Percentiles rank a stretch among this genome's conserved stretches.
Conservation (phyloP, 2,329 filamentous ascomycete genomes). For the Neophaeococcomyces mojaviensis region DNA sequence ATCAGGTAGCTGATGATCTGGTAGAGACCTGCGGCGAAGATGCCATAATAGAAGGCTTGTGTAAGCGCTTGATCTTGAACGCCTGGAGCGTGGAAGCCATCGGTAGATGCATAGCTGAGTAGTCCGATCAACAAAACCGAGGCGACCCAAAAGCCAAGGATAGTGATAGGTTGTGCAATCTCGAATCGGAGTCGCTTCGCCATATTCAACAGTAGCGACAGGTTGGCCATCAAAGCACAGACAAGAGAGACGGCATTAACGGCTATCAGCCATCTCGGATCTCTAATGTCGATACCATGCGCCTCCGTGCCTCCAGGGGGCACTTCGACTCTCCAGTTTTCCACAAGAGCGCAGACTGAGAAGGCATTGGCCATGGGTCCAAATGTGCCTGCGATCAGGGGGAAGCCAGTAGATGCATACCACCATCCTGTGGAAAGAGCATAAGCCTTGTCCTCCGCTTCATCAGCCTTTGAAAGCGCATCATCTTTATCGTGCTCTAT, state of each 20-base stretch:
- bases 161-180: constrained; percentile 53
- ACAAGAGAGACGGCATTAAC: constrained; percentile 50
- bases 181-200: constrained; percentile 47
- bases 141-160: constrained; percentile 51
- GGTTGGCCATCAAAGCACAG: constrained; percentile 48
- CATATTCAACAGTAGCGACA: constrained; percentile 53
- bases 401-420: constrained; percentile 54
- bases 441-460: constrained; percentile 26
- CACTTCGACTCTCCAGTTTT: constrained; percentile 49
- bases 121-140: constrained; percentile 48
- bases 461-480: background rate
- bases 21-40: constrained; percentile 51
- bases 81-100: constrained; percentile 32
- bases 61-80: constrained; percentile 41
- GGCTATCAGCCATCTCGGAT: constrained; percentile 49
- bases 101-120: constrained; percentile 38
- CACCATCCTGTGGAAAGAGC: constrained; percentile 44
- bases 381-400: constrained; percentile 49
- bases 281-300: constrained; percentile 40
- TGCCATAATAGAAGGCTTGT: constrained; percentile 53
- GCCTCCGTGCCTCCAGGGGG: constrained; percentile 39
- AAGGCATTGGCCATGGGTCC: constrained; percentile 50
- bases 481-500: constrained; percentile 25
- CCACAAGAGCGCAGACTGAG: constrained; percentile 48
- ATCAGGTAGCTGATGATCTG: constrained; percentile 49